phyloP scores from a whole-genome alignment of 257 asterid species.

The Agastache rugosa region DNA sequence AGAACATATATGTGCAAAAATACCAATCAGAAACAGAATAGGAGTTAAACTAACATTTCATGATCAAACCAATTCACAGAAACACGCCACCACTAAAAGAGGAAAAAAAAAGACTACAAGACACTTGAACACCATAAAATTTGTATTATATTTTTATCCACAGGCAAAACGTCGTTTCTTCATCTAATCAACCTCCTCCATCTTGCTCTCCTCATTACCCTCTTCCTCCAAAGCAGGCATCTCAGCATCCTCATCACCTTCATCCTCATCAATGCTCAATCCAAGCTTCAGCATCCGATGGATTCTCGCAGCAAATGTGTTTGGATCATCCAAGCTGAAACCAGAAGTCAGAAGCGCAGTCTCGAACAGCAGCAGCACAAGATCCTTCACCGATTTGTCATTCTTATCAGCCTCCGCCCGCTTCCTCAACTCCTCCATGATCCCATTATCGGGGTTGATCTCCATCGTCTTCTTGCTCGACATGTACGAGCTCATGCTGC shows the following conservation, averaged over 20 bases:
- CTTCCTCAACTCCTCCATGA: constrained; percentile 83
- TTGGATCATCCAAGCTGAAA: constrained; percentile 82
- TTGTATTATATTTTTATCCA: not conserved
- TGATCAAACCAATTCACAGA: too few species aligned
- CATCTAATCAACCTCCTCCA: constrained; percentile 81
- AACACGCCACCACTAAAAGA: not conserved
- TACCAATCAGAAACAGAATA: too few species aligned
- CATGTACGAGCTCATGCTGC: constrained; percentile 81
- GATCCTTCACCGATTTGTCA: constrained; percentile 83
- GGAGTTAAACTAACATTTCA: too few species aligned
- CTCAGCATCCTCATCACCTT: constrained; percentile 57
- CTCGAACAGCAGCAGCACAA: constrained; percentile 68
- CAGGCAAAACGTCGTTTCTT: not conserved
- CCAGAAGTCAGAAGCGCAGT: constrained; percentile 83
- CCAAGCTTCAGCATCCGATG: constrained; percentile 87
- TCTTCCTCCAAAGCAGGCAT: constrained; percentile 81
- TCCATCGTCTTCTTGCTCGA: constrained; percentile 93
- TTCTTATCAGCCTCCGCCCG: constrained; percentile 78
- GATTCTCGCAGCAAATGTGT: constrained; percentile 67
- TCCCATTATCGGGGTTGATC: constrained; percentile 81
- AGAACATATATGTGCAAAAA: too few species aligned
- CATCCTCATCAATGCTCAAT: constrained; percentile 79
- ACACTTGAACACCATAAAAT: not conserved
- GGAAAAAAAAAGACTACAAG: not conserved
- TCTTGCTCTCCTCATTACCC: constrained; percentile 79